These are phyloP conservation scores for Cenchrus purpureus DNA, from an alignment of 176 grass and related monocot species.

Conservation along the genomic window DNA sequence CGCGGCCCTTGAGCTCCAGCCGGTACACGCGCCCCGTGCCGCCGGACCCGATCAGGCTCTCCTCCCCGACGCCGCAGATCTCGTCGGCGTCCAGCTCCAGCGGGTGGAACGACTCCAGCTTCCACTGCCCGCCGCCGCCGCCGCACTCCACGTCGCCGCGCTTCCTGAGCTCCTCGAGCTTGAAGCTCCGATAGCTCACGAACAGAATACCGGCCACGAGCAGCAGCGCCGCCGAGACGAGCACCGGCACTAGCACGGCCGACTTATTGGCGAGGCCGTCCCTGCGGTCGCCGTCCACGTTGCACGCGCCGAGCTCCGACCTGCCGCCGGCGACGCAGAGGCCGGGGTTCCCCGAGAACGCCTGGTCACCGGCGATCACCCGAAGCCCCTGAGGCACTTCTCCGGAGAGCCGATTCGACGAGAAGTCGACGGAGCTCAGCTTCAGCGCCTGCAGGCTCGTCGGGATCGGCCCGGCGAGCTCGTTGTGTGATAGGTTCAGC, in stretches of 20 bases:
- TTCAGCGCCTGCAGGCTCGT: conserved; percentile 61
- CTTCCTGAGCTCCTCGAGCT: conserved; percentile 56
- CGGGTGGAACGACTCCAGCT: conserved; percentile 87
- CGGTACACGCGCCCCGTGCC: conserved; percentile 83
- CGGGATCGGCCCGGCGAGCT: conserved; percentile 64
- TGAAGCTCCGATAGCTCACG: conserved; percentile 76
- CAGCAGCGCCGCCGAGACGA: conserved; percentile 54
- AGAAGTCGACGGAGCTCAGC: conserved; percentile 85
- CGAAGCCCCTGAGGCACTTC: conserved; percentile 63
- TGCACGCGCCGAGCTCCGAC: conserved; percentile 55
- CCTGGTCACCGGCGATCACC: conserved; percentile 54
- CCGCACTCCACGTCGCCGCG: conserved; percentile 48
- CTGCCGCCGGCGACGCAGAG: conserved; percentile 55
- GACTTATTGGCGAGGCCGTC: conserved; percentile 45
- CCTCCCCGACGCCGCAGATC: conserved; percentile 63
- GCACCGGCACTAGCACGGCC: conserved; percentile 35
- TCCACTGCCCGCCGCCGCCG: conserved; percentile 54
- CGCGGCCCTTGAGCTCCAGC: conserved; percentile 56
- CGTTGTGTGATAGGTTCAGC: conserved; percentile 62
- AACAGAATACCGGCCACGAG: conserved; percentile 61
- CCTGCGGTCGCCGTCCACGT: conserved; percentile 31
- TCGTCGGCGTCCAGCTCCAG: conserved; percentile 75
- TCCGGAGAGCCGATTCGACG: conserved; percentile 64
- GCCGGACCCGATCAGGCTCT: conserved; percentile 73
- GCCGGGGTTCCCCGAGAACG: conserved; percentile 56